Percentiles rank a stretch among this genome's conserved stretches.
These are phyloP conservation scores for Yamadazyma philogaea DNA, from an alignment of 805 yeast genomes.

Conservation along the genomic window DNA sequence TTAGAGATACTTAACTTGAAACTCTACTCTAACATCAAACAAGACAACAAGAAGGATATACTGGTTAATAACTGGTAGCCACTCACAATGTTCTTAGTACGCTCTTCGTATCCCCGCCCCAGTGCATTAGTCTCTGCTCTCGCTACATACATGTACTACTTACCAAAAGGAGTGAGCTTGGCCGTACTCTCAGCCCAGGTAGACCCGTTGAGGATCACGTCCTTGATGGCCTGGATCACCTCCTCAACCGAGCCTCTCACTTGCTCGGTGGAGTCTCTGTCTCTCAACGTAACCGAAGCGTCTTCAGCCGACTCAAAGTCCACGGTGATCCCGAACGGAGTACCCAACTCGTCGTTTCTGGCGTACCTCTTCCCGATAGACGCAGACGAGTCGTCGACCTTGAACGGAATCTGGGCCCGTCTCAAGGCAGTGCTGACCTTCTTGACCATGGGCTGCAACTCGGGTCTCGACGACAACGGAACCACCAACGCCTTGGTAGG, in stretches of 20 bases:
- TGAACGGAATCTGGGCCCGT: conserved; percentile 82
- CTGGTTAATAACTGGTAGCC: too few relatives aligned
- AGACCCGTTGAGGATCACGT: conserved; percentile 68
- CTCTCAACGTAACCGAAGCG: conserved; percentile 88
- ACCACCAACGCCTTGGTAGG: conserved; percentile 96
- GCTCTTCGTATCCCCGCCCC: too few relatives aligned
- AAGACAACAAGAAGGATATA: too few relatives aligned
- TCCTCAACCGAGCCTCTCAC: conserved; percentile 86
- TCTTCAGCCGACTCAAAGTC: conserved; percentile 92
- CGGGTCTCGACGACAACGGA: conserved; percentile 84
- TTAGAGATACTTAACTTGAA: too few relatives aligned
- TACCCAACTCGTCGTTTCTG: conserved; percentile 97
- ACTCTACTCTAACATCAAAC: too few relatives aligned
- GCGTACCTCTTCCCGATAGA: conserved; percentile 98
- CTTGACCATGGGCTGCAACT: conserved; percentile 70
- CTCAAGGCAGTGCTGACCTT: conserved; percentile 70
- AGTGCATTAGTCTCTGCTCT: too few relatives aligned
- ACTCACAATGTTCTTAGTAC: too few relatives aligned
- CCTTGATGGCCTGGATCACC: conserved; percentile 66
- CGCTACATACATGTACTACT: background rate
- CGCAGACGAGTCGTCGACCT: conserved; percentile 95
- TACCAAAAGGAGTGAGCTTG: conserved; percentile 61
- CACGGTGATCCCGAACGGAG: conserved; percentile 96
- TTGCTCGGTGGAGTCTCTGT: conserved; percentile 94
- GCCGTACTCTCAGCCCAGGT: conserved; percentile 87